Conservation (phyloP, 148 eudicot genomes). For the Chenopodium berlandieri region DNA sequence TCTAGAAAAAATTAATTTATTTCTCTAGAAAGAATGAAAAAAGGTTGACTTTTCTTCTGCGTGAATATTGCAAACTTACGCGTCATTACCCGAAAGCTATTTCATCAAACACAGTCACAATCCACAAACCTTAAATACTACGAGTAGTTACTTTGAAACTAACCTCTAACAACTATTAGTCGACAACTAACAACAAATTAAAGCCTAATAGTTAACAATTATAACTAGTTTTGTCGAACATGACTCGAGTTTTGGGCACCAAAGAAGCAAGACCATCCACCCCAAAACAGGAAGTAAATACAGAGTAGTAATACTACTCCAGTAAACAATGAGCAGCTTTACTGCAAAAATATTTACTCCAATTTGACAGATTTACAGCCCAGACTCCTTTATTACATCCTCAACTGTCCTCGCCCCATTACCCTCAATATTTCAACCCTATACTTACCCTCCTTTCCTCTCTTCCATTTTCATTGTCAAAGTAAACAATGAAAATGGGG, state of each 20-base stretch:
- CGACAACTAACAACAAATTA: no score
- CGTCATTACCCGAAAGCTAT: no score
- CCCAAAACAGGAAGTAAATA: background rate
- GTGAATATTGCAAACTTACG: no score
- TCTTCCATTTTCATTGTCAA: background rate
- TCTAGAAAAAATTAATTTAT: no score
- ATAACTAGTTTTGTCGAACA: no score
- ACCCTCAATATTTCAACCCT: background rate
- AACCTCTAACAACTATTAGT: no score
- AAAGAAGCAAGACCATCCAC: background rate
- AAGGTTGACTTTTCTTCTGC: no score
- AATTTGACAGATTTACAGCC: background rate
- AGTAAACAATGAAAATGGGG: slow-evolving; percentile 31
- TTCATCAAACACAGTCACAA: no score
- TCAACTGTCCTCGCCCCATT: background rate
- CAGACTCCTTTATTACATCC: slow-evolving; percentile 20
- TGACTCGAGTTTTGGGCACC: background rate
- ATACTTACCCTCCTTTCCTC: background rate
- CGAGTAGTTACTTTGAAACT: no score
- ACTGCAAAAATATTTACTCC: slow-evolving; percentile 9
- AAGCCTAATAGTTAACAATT: no score
- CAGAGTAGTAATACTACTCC: background rate
- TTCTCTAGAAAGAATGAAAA: no score
- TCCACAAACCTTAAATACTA: no score
- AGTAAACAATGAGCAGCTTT: background rate